These are phyloP conservation scores for Zea luxurians DNA, from an alignment of 176 grass and related monocot species.

Conservation along the genomic window DNA sequence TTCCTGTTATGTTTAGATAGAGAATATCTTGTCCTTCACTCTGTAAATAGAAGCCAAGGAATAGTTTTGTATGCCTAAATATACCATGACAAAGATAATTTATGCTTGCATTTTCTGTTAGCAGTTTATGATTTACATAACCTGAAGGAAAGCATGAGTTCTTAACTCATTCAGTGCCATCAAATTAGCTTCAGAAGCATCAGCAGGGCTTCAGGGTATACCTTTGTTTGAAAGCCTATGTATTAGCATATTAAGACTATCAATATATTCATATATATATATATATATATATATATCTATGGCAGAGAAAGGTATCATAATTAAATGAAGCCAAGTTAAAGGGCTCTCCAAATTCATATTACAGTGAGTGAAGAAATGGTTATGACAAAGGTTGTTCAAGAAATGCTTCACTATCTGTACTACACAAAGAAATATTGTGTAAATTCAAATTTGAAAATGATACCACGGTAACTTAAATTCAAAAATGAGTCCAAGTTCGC, in stretches of 20 bases:
- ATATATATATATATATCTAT: slow-evolving; percentile 33
- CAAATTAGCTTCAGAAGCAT: slow-evolving; percentile 84
- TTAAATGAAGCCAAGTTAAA: slow-evolving; percentile 19
- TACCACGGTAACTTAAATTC: too few relatives aligned
- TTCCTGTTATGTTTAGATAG: too few relatives aligned
- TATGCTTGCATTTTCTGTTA: not conserved
- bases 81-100: slow-evolving; percentile 17
- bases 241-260: slow-evolving; percentile 51
- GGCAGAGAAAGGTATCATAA: slow-evolving; percentile 22
- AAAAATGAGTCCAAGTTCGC: too few relatives aligned
- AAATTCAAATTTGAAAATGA: too few relatives aligned
- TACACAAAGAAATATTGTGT: too few relatives aligned
- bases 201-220: slow-evolving; percentile 73
- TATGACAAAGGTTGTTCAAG: too few relatives aligned
- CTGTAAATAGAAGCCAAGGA: slow-evolving; percentile 45
- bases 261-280: slow-evolving; percentile 49
- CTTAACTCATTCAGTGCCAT: slow-evolving; percentile 91
- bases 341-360: not conserved
- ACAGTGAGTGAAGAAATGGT: slow-evolving; percentile 11
- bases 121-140: slow-evolving; percentile 37
- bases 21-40: too few relatives aligned
- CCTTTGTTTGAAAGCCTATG: slow-evolving; percentile 65
- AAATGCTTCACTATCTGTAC: too few relatives aligned
- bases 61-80: slow-evolving; percentile 16
- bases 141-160: slow-evolving; percentile 82